phyloP scores from a whole-genome alignment of 331 rosid species.

The Saraca asoca region DNA sequence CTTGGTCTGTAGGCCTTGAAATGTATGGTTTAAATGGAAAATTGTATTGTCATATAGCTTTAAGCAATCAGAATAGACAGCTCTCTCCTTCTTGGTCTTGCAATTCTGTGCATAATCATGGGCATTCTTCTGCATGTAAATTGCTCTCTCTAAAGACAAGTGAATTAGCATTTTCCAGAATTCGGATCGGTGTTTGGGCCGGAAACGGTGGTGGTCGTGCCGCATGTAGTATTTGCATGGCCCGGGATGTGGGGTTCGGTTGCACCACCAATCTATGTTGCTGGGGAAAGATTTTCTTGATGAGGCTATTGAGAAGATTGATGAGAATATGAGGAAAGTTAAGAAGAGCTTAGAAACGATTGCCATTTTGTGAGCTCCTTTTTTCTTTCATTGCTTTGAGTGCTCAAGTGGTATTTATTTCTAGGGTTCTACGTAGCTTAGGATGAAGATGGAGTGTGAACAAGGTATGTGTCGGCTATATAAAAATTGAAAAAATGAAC shows the following conservation, averaged over 20 bases:
- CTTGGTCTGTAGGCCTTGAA: conserved; percentile 33
- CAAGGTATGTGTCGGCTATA: conserved; percentile 25
- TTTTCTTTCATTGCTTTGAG: conserved; percentile 22
- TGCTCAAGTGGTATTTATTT: conserved; percentile 35
- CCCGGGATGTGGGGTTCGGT: conserved; percentile 70
- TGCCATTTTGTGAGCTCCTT: conserved; percentile 38
- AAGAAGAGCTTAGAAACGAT: conserved; percentile 31
- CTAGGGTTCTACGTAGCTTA: conserved; percentile 31
- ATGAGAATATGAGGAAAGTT: conserved; percentile 33
- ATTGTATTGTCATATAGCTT: conserved; percentile 65
- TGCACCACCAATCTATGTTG: conserved; percentile 70
- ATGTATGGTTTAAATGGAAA: conserved; percentile 63
- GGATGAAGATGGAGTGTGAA: conserved; percentile 32
- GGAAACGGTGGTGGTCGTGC: conserved; percentile 33
- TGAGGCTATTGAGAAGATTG: conserved; percentile 45
- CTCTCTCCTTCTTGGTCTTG: conserved; percentile 37
- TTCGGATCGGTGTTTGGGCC: conserved; percentile 45
- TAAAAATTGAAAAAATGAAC: not conserved
- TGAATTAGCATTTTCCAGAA: conserved; percentile 51
- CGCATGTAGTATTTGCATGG: conserved; percentile 60
- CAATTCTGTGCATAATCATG: conserved; percentile 10
- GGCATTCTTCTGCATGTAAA: conserved; percentile 31
- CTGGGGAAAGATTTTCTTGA: conserved; percentile 36
- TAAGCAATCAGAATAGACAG: conserved; percentile 59
- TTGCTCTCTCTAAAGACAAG: conserved; percentile 55